Percentiles rank a stretch among this genome's conserved stretches.
These are phyloP conservation scores for Cordyceps tenuipes DNA, from an alignment of 2,329 filamentous ascomycete species.

Conservation along the genomic window DNA sequence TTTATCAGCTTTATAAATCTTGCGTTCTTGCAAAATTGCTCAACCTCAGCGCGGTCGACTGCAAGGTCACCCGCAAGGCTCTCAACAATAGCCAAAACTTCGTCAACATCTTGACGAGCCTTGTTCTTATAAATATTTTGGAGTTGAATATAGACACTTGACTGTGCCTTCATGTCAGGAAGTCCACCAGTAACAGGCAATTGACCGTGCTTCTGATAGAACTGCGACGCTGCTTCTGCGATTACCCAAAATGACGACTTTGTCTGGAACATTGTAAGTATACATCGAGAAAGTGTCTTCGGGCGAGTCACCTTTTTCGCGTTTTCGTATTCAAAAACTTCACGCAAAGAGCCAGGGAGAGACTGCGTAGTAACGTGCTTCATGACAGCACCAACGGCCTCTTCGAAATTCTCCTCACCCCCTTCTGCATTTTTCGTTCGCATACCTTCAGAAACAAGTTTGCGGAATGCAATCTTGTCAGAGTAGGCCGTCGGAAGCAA, in stretches of 20 bases:
- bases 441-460: slow-evolving; percentile 56
- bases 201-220: slow-evolving; percentile 63
- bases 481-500: slow-evolving; percentile 64
- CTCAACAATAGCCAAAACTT: slow-evolving; percentile 62
- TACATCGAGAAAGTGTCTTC: slow-evolving; percentile 3
- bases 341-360: slow-evolving; percentile 59
- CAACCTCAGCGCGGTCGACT: slow-evolving; percentile 67
- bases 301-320: slow-evolving; percentile 36
- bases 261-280: slow-evolving; percentile 29
- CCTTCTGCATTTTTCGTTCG: slow-evolving; percentile 71
- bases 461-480: slow-evolving; percentile 78
- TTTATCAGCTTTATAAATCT: slow-evolving; percentile 86
- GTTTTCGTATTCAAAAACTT: slow-evolving; percentile 65
- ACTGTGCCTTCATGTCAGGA: slow-evolving; percentile 97
- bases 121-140: slow-evolving; percentile 92
- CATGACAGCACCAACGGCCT: slow-evolving; percentile 78
- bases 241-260: slow-evolving; percentile 78
- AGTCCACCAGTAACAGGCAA: slow-evolving; percentile 80
- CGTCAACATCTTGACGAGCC: slow-evolving; percentile 66
- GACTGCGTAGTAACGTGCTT: slow-evolving; percentile 69
- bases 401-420: slow-evolving; percentile 94
- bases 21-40: slow-evolving; percentile 91
- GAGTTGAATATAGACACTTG: slow-evolving; percentile 77
- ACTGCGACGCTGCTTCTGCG: slow-evolving; percentile 66
- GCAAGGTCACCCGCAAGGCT: slow-evolving; percentile 37